These are phyloP conservation scores for Monosporascus cannonballus DNA, from an alignment of 2,329 filamentous ascomycete genomes.

Conservation along the genomic window DNA sequence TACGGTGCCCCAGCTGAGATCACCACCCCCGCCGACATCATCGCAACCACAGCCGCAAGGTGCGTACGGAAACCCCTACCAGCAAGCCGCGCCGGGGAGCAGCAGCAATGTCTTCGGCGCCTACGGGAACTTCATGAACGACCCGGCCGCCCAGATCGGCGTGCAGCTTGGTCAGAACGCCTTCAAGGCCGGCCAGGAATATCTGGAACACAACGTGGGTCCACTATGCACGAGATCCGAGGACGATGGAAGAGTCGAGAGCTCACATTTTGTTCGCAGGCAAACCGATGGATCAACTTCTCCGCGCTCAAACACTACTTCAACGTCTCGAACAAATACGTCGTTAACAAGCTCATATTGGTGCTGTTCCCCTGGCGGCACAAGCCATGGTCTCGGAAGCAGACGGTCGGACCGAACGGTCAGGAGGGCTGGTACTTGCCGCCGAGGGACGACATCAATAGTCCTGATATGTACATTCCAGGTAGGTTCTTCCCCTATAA, in stretches of 20 bases:
- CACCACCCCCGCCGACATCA: conserved; percentile 74
- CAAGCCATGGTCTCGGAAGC: conserved; percentile 93
- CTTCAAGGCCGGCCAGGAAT: conserved; percentile 86
- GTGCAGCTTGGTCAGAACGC: conserved; percentile 91
- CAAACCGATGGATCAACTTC: conserved; percentile 78
- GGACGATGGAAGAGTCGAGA: background rate
- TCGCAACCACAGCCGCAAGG: conserved; percentile 62
- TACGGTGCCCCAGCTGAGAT: conserved; percentile 92
- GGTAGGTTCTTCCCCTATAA: conserved; percentile 29
- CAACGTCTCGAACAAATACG: conserved; percentile 96
- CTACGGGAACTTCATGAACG: conserved; percentile 92
- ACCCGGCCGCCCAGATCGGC: conserved; percentile 90
- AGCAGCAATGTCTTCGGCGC: conserved; percentile 57
- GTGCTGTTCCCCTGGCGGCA: conserved; percentile 98
- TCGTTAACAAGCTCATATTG: conserved; percentile 85
- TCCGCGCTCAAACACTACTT: conserved; percentile 97
- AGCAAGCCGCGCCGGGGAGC: conserved; percentile 48
- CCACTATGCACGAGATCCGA: background rate
- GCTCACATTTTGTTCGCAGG: conserved; percentile 26
- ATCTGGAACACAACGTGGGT: conserved; percentile 88
- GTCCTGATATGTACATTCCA: conserved; percentile 98
- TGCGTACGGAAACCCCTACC: conserved; percentile 67
- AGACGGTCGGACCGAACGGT: conserved; percentile 63
- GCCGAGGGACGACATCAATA: conserved; percentile 92
- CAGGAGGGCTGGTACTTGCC: conserved; percentile 78